phyloP scores from a whole-genome alignment of 331 rosid species.

The Prunus yedoensis region DNA sequence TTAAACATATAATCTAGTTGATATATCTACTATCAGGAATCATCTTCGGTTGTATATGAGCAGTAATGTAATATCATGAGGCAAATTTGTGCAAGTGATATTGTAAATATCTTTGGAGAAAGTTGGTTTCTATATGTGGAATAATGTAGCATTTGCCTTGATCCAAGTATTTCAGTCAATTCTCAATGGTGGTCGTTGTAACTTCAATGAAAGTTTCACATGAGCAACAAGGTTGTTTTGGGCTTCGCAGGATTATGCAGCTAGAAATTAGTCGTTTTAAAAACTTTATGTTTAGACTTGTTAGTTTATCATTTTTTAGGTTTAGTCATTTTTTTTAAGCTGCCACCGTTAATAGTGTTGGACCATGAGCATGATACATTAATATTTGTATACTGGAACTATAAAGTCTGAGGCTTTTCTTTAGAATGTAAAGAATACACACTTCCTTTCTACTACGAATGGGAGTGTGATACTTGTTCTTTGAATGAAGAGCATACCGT shows the following conservation, averaged over 20 bases:
- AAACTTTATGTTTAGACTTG: neutral
- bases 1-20: neutral
- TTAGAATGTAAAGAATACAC: neutral
- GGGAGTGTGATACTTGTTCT: neutral
- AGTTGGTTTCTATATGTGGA: neutral
- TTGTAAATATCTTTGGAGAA: neutral
- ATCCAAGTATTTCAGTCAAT: neutral
- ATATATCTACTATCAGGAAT: neutral
- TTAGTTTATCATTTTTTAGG: neutral
- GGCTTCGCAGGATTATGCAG: neutral
- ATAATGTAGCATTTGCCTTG: neutral
- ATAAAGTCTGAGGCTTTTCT: neutral
- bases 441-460: neutral
- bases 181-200: neutral
- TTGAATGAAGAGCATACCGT: neutral
- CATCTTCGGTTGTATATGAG: neutral
- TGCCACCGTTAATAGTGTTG: no score
- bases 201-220: neutral
- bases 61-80: no score
- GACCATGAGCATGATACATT: neutral
- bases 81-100: no score
- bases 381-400: neutral
- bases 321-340: neutral
- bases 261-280: neutral
- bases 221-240: neutral